Conservation (phyloP, 768 basidiomycete genomes). For the Boletales sp. region DNA sequence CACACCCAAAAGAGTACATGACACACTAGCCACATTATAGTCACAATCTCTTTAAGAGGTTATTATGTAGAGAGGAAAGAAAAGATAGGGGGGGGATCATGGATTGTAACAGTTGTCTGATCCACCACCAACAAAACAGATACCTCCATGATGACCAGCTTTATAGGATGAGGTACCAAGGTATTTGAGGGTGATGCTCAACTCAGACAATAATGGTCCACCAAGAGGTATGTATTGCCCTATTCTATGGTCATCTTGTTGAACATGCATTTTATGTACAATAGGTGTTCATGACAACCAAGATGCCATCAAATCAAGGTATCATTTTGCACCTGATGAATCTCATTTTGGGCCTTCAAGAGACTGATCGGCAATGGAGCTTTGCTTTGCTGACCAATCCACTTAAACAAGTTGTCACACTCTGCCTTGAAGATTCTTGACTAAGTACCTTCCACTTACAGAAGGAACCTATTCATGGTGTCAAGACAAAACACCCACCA, state of each 20-base stretch:
- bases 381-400: slow-evolving; percentile 13
- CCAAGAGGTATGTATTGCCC: slow-evolving; percentile 10
- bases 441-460: slow-evolving; percentile 2
- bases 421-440: neutral
- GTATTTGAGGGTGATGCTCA: slow-evolving; percentile 37
- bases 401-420: slow-evolving; percentile 15
- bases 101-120: too few species aligned
- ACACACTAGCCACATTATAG: too few species aligned
- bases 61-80: too few species aligned
- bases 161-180: slow-evolving; percentile 26
- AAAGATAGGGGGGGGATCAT: too few species aligned
- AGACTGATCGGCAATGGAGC: slow-evolving; percentile 19
- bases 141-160: too few species aligned
- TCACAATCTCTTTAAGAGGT: too few species aligned
- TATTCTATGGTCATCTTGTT: neutral
- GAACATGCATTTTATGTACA: neutral
- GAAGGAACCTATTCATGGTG: slow-evolving; percentile 17
- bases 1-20: too few species aligned
- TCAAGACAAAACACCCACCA: slow-evolving; percentile 8
- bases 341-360: slow-evolving; percentile 13
- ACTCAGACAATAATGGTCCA: slow-evolving; percentile 16
- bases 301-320: slow-evolving; percentile 14
- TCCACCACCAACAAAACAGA: too few species aligned
- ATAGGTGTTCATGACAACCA: slow-evolving; percentile 17
- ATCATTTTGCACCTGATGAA: slow-evolving; percentile 15